Evolutionary conservation across 306 rosid species (phyloP), one percentile per base, ranked within the genome.

Genomic region (Quercus engelmannii): DNA sequence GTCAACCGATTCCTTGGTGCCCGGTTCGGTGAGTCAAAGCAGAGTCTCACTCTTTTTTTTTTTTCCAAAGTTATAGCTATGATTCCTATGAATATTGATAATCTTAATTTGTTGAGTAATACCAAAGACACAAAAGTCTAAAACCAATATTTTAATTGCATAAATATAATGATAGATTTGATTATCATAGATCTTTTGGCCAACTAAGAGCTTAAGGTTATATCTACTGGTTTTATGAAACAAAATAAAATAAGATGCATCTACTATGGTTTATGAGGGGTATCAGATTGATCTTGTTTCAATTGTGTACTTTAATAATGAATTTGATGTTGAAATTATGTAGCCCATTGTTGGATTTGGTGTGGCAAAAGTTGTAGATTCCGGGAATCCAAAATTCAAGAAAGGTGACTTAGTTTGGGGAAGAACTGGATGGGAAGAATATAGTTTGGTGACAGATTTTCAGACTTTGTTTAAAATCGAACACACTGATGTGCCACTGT

Each of bases 301-400:
- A 21, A 41, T 5, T 8, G 49, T 21, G 25, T 15, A 33, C 19
- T 49, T 13, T 18, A 67, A 8, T 26, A 28, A 21, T 68, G 18
- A 57, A 41, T 57, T 28, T 57, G 51, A 55, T 71, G 55, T 63
- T 33, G 51, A 61, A 71, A 79, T 25, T 31, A 5, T 72, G 74
- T 77, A 84, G 84, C 87, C 84, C 21, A n/a, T 84, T 10, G 65
- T 59, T 41, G 87, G 87, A n/a, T 33, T 0, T 59, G 85, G 87
- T 38, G 87, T 84, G 33, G 76, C 77, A 8, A 73, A 77, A 41
- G 82, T 84, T 67, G 14, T 84, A 77, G 85, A 84, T 13, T 84
- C 82, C 10, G 56, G 69, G 57, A 55, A 84, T 71, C 70, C 82
- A 0, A 72, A 80, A 20, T 84, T 80, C 63, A 73, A 80, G 84